Evolutionary conservation across 2,329 filamentous ascomycete genomes (phyloP).

Genomic region (Calonectria pseudoturangicola): DNA sequence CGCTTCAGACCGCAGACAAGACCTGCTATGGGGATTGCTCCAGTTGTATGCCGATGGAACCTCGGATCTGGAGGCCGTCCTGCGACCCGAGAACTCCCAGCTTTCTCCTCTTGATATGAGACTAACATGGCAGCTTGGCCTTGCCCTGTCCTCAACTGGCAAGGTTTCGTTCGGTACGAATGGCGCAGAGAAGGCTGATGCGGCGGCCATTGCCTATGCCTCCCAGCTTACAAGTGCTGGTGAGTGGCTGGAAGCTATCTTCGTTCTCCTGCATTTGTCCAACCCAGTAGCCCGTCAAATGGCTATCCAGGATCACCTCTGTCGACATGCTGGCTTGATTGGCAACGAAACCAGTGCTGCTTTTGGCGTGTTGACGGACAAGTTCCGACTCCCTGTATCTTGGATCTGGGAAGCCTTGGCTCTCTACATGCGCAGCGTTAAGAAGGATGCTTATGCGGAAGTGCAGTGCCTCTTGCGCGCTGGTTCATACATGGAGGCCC

Average conservation of each 20-base stretch:
- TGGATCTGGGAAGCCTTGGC: slow-evolving; percentile 95
- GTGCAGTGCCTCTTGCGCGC: slow-evolving; percentile 88
- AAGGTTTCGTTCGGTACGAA: slow-evolving; percentile 72
- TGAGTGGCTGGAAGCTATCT: slow-evolving; percentile 82
- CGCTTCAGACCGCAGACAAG: slow-evolving; percentile 77
- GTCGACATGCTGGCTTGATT: slow-evolving; percentile 81
- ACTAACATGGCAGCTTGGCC: slow-evolving; percentile 89
- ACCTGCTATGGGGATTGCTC: slow-evolving; percentile 90
- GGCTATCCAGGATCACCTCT: slow-evolving; percentile 83
- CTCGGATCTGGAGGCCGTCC: slow-evolving; percentile 78
- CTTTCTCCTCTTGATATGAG: slow-evolving; percentile 84
- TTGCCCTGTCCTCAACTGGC: slow-evolving; percentile 74
- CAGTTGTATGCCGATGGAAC: slow-evolving; percentile 82
- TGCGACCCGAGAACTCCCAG: slow-evolving; percentile 86
- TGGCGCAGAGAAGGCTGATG: slow-evolving; percentile 77
- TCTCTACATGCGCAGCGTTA: slow-evolving; percentile 84
- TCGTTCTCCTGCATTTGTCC: slow-evolving; percentile 86
- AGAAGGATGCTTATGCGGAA: slow-evolving; percentile 81
- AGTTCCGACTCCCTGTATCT: slow-evolving; percentile 80
- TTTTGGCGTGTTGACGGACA: slow-evolving; percentile 76
- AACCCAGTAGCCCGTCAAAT: slow-evolving; percentile 77
- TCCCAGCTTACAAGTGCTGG: slow-evolving; percentile 77
- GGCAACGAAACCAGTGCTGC: slow-evolving; percentile 73
- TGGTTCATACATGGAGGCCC: slow-evolving; percentile 85
- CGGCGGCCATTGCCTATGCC: slow-evolving; percentile 79